Percentiles rank a stretch among this genome's conserved stretches.
Conservation (phyloP, 257 asterid genomes). For the Cynanchum wilfordii region DNA sequence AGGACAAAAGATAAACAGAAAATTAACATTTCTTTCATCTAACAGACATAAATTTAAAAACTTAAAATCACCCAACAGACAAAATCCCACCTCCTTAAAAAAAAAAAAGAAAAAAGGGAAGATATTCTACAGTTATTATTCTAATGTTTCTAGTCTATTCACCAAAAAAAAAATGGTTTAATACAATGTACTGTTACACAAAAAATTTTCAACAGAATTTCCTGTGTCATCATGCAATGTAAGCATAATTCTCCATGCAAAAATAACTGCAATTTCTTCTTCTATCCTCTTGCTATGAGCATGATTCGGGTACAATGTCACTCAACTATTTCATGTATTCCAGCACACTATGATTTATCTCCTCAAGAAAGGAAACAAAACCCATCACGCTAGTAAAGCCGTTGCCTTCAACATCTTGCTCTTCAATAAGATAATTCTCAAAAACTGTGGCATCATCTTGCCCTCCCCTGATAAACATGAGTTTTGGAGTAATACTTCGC, state of each 20-base stretch:
- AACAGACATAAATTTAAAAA: neutral
- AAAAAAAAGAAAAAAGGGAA: neutral
- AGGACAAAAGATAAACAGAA: neutral
- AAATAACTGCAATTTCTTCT: neutral
- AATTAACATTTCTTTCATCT: neutral
- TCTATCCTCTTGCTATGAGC: neutral
- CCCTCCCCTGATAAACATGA: slow-evolving; percentile 74
- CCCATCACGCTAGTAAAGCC: slow-evolving; percentile 86
- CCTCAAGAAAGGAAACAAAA: slow-evolving; percentile 85
- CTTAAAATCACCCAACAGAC: neutral
- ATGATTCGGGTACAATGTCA: neutral
- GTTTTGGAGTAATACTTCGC: slow-evolving; percentile 79
- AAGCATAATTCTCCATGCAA: neutral
- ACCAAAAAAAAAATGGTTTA: neutral
- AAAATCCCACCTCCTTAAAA: neutral
- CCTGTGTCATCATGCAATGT: neutral
- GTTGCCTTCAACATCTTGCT: slow-evolving; percentile 83
- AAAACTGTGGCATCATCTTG: slow-evolving; percentile 79
- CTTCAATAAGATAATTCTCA: slow-evolving; percentile 94
- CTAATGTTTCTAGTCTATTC: neutral
- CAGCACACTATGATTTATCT: slow-evolving; percentile 61
- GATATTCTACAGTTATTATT: neutral
- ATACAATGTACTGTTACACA: neutral
- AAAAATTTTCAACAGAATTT: neutral
- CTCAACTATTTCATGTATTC: slow-evolving; percentile 42